Evolutionary conservation across 2,329 filamentous ascomycete genomes (phyloP).

Genomic region (Rhexocercosporidium sp.): DNA sequence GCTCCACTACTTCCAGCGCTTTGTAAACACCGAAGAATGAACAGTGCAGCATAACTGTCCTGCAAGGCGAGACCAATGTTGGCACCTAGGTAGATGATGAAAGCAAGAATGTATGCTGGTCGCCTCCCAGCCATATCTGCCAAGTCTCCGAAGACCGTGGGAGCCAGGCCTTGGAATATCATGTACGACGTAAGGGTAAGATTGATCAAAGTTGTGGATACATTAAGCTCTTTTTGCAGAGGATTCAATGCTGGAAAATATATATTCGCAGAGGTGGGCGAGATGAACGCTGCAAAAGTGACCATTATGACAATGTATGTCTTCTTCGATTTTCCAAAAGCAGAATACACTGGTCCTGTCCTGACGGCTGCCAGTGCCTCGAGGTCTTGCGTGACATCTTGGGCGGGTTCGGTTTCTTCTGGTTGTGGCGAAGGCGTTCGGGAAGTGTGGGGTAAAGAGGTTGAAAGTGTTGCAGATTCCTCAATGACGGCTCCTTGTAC

Average conservation of each 20-base stretch:
- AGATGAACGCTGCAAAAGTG: slow-evolving; percentile 46
- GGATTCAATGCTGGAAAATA: slow-evolving; percentile 43
- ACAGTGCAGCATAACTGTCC: slow-evolving; percentile 55
- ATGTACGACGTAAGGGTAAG: slow-evolving; percentile 42
- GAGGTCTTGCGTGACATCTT: slow-evolving; percentile 36
- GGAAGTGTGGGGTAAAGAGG: slow-evolving; percentile 1
- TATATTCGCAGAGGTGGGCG: slow-evolving; percentile 42
- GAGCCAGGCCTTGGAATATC: slow-evolving; percentile 64
- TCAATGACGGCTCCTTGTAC: slow-evolving; percentile 27
- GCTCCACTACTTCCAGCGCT: slow-evolving; percentile 61
- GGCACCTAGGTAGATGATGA: slow-evolving; percentile 59
- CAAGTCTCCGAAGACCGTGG: slow-evolving; percentile 61
- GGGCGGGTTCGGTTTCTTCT: slow-evolving; percentile 27
- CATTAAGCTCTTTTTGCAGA: slow-evolving; percentile 39
- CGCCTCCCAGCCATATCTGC: slow-evolving; percentile 61
- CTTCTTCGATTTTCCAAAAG: slow-evolving; percentile 46
- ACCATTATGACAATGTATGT: slow-evolving; percentile 58
- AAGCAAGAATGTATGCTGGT: slow-evolving; percentile 61
- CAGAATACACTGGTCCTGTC: slow-evolving; percentile 40
- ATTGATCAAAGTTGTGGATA: slow-evolving; percentile 41
- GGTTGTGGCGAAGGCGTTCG: slow-evolving; percentile 15
- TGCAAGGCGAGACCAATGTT: slow-evolving; percentile 61
- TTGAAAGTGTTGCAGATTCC: slow-evolving; percentile 16
- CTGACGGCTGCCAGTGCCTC: slow-evolving; percentile 37
- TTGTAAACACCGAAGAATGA: slow-evolving; percentile 63